phyloP scores from a whole-genome alignment of 495 filamentous ascomycete genomes.

The Pseudevernia furfuracea region DNA sequence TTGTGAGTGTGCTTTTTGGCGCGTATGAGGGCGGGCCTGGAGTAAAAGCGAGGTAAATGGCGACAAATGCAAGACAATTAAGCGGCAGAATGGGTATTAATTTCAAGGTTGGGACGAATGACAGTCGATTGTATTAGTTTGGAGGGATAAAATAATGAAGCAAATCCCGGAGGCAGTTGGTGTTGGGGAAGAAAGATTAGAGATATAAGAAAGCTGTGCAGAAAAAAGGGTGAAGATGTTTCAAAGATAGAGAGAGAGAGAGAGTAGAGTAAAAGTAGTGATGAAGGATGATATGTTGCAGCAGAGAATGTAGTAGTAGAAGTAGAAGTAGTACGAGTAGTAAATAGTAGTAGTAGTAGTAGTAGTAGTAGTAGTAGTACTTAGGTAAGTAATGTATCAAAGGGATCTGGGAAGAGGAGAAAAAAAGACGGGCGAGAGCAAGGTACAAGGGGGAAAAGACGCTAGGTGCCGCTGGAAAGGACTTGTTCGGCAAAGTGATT shows the following conservation, averaged over 20 bases:
- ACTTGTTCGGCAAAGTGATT: background rate
- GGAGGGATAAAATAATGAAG: background rate
- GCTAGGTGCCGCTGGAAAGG: background rate
- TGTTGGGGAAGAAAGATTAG: background rate
- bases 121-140: conserved; percentile 13
- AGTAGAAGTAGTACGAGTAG: conserved; percentile 9
- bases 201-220: background rate
- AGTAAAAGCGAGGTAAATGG: conserved; percentile 12
- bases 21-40: background rate
- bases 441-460: background rate
- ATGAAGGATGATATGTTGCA: background rate
- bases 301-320: background rate
- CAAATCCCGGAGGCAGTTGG: background rate
- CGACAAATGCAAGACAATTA: conserved; percentile 10
- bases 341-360: background rate
- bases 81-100: conserved; percentile 10
- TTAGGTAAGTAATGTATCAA: background rate
- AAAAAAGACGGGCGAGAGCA: background rate
- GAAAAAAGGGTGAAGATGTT: background rate
- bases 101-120: conserved; percentile 13
- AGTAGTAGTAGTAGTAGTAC: background rate
- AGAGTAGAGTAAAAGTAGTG: background rate
- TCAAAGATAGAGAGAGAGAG: background rate
- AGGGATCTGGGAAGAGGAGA: background rate
- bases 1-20: background rate